phyloP scores from a whole-genome alignment of 2,329 filamentous ascomycete genomes.

The Monilinia fructicola region DNA sequence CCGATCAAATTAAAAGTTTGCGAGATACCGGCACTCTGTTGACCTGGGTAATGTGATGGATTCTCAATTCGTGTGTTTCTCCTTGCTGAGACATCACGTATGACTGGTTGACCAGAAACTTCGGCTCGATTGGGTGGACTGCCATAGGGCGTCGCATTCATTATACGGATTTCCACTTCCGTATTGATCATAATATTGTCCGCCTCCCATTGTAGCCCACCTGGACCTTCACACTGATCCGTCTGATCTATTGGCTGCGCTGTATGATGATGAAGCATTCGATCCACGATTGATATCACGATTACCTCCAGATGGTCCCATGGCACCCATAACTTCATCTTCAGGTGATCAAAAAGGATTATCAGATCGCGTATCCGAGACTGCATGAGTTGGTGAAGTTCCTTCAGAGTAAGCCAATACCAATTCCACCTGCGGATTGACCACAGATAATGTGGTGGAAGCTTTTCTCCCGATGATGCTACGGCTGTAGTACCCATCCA shows the following conservation, averaged over 20 bases:
- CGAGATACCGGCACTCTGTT: constrained; percentile 91
- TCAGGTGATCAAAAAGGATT: constrained; percentile 61
- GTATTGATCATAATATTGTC: constrained; percentile 53
- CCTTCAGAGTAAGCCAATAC: constrained; percentile 71
- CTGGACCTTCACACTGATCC: constrained; percentile 55
- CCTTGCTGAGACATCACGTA: constrained; percentile 87
- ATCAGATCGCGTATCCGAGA: constrained; percentile 67
- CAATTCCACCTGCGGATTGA: constrained; percentile 51
- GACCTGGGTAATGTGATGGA: constrained; percentile 74
- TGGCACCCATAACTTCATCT: constrained; percentile 79
- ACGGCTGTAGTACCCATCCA: constrained; percentile 80
- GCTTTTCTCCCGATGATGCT: constrained; percentile 75
- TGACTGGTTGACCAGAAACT: constrained; percentile 68
- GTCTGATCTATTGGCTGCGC: constrained; percentile 73
- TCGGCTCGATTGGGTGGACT: constrained; percentile 45
- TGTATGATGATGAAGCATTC: constrained; percentile 96
- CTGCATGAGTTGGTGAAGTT: constrained; percentile 63
- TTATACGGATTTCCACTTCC: constrained; percentile 57
- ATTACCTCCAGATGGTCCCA: constrained; percentile 70
- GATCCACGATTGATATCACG: constrained; percentile 85
- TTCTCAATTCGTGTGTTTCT: constrained; percentile 95
- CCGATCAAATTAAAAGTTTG: constrained; percentile 71
- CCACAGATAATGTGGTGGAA: constrained; percentile 85
- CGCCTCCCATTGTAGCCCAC: constrained; percentile 49
- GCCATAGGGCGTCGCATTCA: constrained; percentile 46